phyloP scores from a whole-genome alignment of 345 rosid genomes.

The Erodium maritimum region DNA sequence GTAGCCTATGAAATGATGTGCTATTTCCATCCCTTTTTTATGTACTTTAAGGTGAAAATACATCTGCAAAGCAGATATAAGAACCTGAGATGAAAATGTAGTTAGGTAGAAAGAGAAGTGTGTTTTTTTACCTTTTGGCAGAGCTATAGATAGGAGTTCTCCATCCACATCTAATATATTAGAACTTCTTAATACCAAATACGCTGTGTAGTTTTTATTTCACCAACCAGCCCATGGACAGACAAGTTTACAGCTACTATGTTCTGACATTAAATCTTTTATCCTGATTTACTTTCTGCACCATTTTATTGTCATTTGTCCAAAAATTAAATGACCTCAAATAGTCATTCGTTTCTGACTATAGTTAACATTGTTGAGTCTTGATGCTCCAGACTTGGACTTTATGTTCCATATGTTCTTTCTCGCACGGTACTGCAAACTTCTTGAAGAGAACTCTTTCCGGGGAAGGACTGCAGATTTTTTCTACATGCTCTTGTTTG shows the following conservation, averaged over 20 bases:
- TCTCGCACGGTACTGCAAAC: conserved; percentile 95
- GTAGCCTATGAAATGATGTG: neutral
- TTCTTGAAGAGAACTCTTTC: conserved; percentile 94
- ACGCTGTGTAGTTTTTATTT: too few relatives aligned
- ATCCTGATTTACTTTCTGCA: neutral
- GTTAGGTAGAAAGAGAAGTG: neutral
- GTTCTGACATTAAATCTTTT: neutral
- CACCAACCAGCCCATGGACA: neutral
- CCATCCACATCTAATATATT: too few relatives aligned
- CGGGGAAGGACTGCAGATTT: conserved; percentile 97
- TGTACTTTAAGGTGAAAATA: neutral
- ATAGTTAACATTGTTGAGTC: conserved; percentile 11
- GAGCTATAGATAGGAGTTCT: too few relatives aligned
- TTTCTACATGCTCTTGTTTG: conserved; percentile 93
- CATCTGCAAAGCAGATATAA: neutral
- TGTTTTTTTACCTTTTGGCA: neutral
- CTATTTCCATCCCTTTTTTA: neutral
- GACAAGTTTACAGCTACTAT: neutral
- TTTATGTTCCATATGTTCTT: conserved; percentile 99
- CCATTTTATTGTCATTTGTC: neutral
- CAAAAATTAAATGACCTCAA: neutral
- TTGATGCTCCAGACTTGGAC: conserved; percentile 61
- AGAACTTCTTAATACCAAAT: neutral
- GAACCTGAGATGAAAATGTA: neutral
- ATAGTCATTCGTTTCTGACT: neutral